Base-by-base conservation (phyloP, 768 basidiomycete species). In the Boletus rubescentipes region DNA sequence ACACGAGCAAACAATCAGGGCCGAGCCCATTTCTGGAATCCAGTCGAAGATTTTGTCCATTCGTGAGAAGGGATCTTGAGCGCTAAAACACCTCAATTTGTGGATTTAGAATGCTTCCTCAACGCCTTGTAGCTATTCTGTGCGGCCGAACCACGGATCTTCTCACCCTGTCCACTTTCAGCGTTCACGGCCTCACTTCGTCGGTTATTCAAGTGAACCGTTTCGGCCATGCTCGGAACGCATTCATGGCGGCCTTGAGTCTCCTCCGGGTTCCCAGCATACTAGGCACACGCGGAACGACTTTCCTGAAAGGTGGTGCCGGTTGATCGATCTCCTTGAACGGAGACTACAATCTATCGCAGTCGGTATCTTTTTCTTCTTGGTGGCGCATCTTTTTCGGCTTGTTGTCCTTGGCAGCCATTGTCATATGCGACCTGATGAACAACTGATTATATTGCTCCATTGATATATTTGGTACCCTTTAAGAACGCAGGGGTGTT, bases 1-100 rank as follows among this genome's bases (percentile, higher is more conserved):
- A 72, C 29, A 69, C 5, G 9, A 21, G 14, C 62, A 72, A 72
- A 72, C 26, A 70, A 43, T 14, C 6, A 7, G 32, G 29, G 18
- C 15, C 8, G 12, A 35, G 14, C 49, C 51, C 46, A n/a, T 44
- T 47, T 53, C 51, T 35, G 51, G 29, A 55, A 51, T 15, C n/a
- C n/a, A n/a, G 9, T 15, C 15, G 40, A 15, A 31, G 48, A 57
- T 58, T 31, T 46, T 34, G 42, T 39, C 34, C 36, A 55, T 55
- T 45, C 30, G 51, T 55, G 50, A 20, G 50, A 57, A 53, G 51
- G 52, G 53, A 62, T 63, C 60, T 69, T 38, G 49, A 42, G 58
- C 55, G 55, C 49, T 26, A 49, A 37, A 40, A 42, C 32, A 31
- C 26, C 26, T 49, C 38, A 39, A 31, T 43, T 20, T 37, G 50